phyloP scores from a whole-genome alignment of 2,329 filamentous ascomycete species.

The Fusarium drepaniforme region DNA sequence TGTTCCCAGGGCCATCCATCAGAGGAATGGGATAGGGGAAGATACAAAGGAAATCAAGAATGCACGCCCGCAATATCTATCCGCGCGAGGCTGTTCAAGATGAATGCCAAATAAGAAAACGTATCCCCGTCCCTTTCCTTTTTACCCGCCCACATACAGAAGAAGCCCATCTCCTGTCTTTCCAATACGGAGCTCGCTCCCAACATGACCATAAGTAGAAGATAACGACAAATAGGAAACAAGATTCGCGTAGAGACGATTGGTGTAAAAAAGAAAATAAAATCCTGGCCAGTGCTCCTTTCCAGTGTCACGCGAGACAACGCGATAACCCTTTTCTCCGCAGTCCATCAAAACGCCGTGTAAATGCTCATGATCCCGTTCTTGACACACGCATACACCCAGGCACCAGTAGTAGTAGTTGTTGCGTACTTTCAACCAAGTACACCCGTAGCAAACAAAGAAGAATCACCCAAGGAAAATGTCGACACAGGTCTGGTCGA shows the following conservation, averaged over 20 bases:
- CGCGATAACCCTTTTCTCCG: conserved; percentile 36
- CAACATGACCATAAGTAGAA: conserved; percentile 1
- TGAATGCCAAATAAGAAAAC: conserved; percentile 12
- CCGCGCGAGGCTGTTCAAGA: conserved; percentile 12
- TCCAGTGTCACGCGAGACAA: conserved; percentile 33
- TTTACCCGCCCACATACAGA: conserved; percentile 14
- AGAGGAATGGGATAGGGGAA: background rate
- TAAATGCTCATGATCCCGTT: conserved; percentile 46
- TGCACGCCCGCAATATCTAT: conserved; percentile 30
- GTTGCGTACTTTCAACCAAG: conserved; percentile 23
- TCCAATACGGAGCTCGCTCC: background rate
- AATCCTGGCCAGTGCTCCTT: conserved; percentile 26
- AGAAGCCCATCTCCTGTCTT: background rate
- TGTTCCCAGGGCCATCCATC: background rate
- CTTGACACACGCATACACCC: conserved; percentile 40
- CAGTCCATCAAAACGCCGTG: conserved; percentile 44
- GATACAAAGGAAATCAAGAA: conserved; percentile 27
- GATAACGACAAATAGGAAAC: conserved; percentile 22
- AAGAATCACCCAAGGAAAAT: conserved; percentile 30
- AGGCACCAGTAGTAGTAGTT: conserved; percentile 24
- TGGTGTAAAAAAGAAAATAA: conserved; percentile 35
- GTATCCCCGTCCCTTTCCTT: background rate
- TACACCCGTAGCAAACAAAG: conserved; percentile 25
- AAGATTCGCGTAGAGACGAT: conserved; percentile 34
- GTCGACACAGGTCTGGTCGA: conserved; percentile 18